Conservation (phyloP, 2,329 filamentous ascomycete species). For the Arthrinium phaeospermum region DNA sequence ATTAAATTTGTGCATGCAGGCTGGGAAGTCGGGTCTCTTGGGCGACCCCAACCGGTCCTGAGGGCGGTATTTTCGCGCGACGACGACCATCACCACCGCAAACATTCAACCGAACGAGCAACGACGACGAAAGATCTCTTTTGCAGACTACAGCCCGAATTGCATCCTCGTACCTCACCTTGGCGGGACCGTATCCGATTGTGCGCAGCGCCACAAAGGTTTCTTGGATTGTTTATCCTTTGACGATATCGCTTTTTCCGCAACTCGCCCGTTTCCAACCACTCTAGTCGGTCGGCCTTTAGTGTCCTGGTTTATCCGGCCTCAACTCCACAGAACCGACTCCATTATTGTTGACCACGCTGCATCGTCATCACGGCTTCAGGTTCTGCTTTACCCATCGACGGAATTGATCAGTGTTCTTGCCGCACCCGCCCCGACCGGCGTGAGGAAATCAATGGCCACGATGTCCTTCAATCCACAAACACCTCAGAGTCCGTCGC, state of each 20-base stretch:
- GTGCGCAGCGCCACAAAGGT: conserved; percentile 4
- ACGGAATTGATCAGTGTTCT: conserved; percentile 1
- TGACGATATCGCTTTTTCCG: conserved; percentile 17
- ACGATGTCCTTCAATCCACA: conserved; percentile 72
- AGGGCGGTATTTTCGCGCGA: conserved; percentile 18
- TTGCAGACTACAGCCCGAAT: background rate
- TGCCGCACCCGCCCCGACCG: conserved; percentile 21
- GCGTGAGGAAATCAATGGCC: conserved; percentile 41
- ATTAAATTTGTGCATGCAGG: conserved; percentile 21
- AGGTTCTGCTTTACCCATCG: conserved; percentile 11
- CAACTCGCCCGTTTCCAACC: conserved; percentile 13
- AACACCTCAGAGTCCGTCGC: conserved; percentile 71
- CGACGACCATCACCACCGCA: conserved; percentile 14
- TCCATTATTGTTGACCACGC: conserved; percentile 15
- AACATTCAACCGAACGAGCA: conserved; percentile 16
- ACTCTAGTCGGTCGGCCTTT: conserved; percentile 20
- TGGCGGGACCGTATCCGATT: background rate
- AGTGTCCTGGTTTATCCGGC: conserved; percentile 20
- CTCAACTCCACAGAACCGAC: conserved; percentile 17
- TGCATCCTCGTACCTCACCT: background rate
- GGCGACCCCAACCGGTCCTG: conserved; percentile 21
- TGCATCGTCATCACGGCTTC: conserved; percentile 18
- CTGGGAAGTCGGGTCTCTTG: conserved; percentile 7
- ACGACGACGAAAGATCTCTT: background rate
- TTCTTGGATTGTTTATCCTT: conserved; percentile 18